These are phyloP conservation scores for Barnettozyma sucrosica DNA, from an alignment of 805 yeast genomes.

Conservation along the genomic window DNA sequence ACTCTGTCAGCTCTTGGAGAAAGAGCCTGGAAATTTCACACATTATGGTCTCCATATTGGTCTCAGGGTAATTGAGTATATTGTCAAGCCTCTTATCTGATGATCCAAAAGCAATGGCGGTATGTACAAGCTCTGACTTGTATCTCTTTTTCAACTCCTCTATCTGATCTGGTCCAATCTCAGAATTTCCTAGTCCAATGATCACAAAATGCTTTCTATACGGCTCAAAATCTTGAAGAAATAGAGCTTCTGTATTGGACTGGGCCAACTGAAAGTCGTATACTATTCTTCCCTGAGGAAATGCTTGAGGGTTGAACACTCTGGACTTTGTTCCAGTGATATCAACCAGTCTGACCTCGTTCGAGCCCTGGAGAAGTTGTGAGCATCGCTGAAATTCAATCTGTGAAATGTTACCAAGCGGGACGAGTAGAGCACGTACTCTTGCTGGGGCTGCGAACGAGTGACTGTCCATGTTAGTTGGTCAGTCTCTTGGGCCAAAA, in stretches of 20 bases:
- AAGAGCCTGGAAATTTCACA: slow-evolving; percentile 69
- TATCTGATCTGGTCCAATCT: slow-evolving; percentile 26
- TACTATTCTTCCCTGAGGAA: slow-evolving; percentile 69
- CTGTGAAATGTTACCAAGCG: slow-evolving; percentile 46
- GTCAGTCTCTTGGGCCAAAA: background rate
- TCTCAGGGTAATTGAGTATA: slow-evolving; percentile 11
- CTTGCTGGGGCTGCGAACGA: slow-evolving; percentile 59
- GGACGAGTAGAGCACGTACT: slow-evolving; percentile 62
- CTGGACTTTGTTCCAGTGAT: slow-evolving; percentile 57
- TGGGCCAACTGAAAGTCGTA: slow-evolving; percentile 46
- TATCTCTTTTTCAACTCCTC: slow-evolving; percentile 38
- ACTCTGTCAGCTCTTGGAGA: slow-evolving; percentile 55
- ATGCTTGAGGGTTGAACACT: slow-evolving; percentile 76
- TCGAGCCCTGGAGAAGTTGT: slow-evolving; percentile 38
- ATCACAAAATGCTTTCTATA: slow-evolving; percentile 71
- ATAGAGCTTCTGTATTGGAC: slow-evolving; percentile 51
- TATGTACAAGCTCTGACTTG: slow-evolving; percentile 51
- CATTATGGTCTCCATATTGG: slow-evolving; percentile 52
- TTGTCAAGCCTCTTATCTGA: background rate
- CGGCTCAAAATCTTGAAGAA: slow-evolving; percentile 86
- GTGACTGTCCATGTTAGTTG: slow-evolving; percentile 31
- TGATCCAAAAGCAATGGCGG: slow-evolving; percentile 44
- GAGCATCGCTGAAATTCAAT: slow-evolving; percentile 36
- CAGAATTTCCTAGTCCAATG: slow-evolving; percentile 36
- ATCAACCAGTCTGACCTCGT: slow-evolving; percentile 70